phyloP scores from a whole-genome alignment of 2,329 filamentous ascomycete species.

The Zopfia rhizophila region DNA sequence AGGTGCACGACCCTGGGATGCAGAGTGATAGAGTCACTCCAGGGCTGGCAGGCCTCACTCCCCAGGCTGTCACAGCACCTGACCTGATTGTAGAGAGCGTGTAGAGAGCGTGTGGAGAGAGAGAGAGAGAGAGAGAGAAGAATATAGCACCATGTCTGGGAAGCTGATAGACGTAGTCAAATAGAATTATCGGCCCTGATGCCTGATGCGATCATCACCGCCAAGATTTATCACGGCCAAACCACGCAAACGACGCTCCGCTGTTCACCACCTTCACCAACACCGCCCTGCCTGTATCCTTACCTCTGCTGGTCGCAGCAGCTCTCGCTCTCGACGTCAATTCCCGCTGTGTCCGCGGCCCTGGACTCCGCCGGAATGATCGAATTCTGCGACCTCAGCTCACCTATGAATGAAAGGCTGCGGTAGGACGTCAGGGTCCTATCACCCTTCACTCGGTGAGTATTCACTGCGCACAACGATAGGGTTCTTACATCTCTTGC shows the following conservation, averaged over 20 bases:
- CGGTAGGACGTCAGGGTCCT: conserved; percentile 31
- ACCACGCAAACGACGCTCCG: conserved; percentile 4
- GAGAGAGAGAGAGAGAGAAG: no score
- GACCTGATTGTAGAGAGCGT: no score
- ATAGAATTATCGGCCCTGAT: no score
- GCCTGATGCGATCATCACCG: no score
- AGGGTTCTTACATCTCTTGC: not conserved
- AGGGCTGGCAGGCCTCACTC: no score
- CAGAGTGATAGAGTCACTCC: no score
- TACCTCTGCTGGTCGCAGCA: conserved; percentile 7
- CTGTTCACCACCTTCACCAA: conserved; percentile 15
- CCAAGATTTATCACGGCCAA: no score
- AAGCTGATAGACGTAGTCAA: no score
- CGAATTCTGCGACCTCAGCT: conserved; percentile 33
- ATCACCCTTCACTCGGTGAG: conserved; percentile 27
- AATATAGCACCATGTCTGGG: no score
- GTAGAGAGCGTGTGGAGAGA: no score
- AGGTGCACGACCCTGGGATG: no score
- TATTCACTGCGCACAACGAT: conserved; percentile 10
- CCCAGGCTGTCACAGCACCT: no score
- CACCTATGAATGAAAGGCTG: conserved; percentile 39
- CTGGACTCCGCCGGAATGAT: conserved; percentile 39
- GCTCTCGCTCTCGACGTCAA: conserved; percentile 10
- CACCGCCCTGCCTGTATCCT: conserved; percentile 1
- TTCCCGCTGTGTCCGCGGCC: conserved; percentile 20